Percentiles rank a stretch among this genome's conserved stretches.
These are phyloP conservation scores for Pyrus pyrifolia DNA, from an alignment of 306 rosid species.

Conservation along the genomic window DNA sequence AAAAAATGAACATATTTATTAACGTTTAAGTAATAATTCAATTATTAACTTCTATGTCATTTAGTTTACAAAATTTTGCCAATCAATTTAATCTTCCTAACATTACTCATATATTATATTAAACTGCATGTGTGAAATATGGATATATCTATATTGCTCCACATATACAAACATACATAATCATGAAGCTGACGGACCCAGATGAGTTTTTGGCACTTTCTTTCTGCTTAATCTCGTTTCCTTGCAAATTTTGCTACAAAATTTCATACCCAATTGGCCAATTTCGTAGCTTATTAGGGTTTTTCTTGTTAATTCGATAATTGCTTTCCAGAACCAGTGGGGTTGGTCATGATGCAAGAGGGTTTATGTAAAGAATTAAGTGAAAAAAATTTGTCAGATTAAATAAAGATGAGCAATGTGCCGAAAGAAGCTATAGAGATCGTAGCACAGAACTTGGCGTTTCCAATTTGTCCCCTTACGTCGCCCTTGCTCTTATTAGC, in stretches of 20 bases:
- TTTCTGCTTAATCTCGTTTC: background rate
- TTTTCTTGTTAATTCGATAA: background rate
- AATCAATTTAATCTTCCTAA: no score
- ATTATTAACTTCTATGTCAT: rapidly evolving
- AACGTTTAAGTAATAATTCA: no score
- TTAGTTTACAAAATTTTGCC: no score
- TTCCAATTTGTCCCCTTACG: slow-evolving; percentile 70
- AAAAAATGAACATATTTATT: rapidly evolving
- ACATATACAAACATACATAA: background rate
- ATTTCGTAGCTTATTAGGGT: background rate
- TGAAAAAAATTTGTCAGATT: background rate
- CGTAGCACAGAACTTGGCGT: slow-evolving; percentile 82
- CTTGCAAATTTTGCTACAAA: background rate
- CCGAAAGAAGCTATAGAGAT: slow-evolving; percentile 91
- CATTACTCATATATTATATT: no score
- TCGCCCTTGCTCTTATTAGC: slow-evolving; percentile 66
- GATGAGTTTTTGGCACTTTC: background rate
- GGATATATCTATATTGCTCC: background rate
- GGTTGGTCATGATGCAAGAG: background rate
- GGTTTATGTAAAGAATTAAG: background rate
- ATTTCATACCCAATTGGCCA: background rate
- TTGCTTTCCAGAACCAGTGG: background rate
- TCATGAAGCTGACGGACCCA: slow-evolving; percentile 5
- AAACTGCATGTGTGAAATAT: background rate
- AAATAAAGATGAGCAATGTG: slow-evolving; percentile 49